These are phyloP conservation scores for Boletus albobrunnescens DNA, from an alignment of 1,284 basidiomycete species.

Conservation along the genomic window DNA sequence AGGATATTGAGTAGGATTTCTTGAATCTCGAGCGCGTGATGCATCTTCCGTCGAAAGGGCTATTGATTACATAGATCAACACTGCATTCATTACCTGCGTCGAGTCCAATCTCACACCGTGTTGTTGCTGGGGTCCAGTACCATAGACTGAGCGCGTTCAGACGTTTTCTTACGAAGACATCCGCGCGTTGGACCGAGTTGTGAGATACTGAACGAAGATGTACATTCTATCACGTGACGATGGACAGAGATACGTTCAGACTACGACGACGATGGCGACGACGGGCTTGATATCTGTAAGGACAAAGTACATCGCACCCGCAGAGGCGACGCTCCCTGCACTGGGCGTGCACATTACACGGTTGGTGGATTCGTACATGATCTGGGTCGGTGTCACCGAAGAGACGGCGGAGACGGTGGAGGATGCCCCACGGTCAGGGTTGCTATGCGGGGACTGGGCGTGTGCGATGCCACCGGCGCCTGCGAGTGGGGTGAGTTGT, in stretches of 20 bases:
- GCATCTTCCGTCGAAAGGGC: not conserved
- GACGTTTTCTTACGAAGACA: too few species aligned
- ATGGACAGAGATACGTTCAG: not conserved
- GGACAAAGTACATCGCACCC: constrained; percentile 45
- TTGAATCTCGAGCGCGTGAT: not conserved
- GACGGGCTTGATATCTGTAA: constrained; percentile 33
- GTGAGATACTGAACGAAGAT: too few species aligned
- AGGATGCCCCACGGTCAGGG: constrained; percentile 48
- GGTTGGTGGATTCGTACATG: constrained; percentile 72
- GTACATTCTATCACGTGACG: constrained; percentile 18
- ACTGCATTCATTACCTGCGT: too few species aligned
- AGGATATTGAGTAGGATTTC: not conserved
- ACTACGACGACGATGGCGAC: constrained; percentile 5
- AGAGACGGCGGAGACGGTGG: constrained; percentile 44
- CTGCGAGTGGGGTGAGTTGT: constrained; percentile 25
- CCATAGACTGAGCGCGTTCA: too few species aligned
- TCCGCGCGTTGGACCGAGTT: too few species aligned
- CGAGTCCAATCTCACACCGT: too few species aligned
- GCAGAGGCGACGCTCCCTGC: constrained; percentile 49
- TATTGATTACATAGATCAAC: too few species aligned
- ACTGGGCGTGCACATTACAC: constrained; percentile 67
- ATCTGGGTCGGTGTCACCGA: constrained; percentile 72
- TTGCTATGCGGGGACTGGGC: constrained; percentile 75
- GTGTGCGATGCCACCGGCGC: constrained; percentile 67
- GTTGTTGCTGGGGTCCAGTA: too few species aligned